Percentiles rank a stretch among this genome's conserved stretches.
phyloP scores from a whole-genome alignment of 768 basidiomycete species.

The Rhizopogon vinicolor region DNA sequence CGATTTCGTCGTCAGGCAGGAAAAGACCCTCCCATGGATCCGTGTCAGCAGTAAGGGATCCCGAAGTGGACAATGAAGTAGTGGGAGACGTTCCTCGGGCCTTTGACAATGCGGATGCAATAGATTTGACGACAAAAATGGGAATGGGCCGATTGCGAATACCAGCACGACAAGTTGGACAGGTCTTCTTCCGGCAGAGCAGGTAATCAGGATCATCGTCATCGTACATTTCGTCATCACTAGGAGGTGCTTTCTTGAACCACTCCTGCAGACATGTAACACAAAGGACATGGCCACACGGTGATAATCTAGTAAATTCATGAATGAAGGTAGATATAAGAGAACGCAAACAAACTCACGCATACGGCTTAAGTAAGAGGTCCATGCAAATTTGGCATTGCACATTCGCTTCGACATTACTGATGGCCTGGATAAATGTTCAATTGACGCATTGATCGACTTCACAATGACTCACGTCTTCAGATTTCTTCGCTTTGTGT shows the following conservation, averaged over 20 bases:
- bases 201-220: constrained; percentile 40
- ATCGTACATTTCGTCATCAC: constrained; percentile 40
- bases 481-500: constrained; percentile 43
- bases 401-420: constrained; percentile 51
- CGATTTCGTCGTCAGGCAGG: constrained; percentile 39
- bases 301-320: constrained; percentile 47
- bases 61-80: constrained; percentile 15
- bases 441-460: not conserved
- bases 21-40: constrained; percentile 78
- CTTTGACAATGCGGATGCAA: constrained; percentile 46
- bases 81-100: constrained; percentile 26
- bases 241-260: constrained; percentile 64
- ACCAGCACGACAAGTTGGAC: constrained; percentile 63
- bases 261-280: constrained; percentile 68
- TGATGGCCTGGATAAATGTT: constrained; percentile 37
- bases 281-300: constrained; percentile 79
- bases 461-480: constrained; percentile 43
- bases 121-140: constrained; percentile 62
- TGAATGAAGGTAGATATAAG: not conserved
- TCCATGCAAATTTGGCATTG: constrained; percentile 83
- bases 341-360: constrained; percentile 41
- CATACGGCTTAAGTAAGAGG: constrained; percentile 55
- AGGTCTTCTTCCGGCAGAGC: constrained; percentile 60
- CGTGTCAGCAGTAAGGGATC: constrained; percentile 33
- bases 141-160: constrained; percentile 61